A percentile compares a stretch with the other conserved stretches of the same genome.
phyloP scores from a whole-genome alignment of 495 filamentous ascomycete species.

The Rostrohypoxylon terebratum region DNA sequence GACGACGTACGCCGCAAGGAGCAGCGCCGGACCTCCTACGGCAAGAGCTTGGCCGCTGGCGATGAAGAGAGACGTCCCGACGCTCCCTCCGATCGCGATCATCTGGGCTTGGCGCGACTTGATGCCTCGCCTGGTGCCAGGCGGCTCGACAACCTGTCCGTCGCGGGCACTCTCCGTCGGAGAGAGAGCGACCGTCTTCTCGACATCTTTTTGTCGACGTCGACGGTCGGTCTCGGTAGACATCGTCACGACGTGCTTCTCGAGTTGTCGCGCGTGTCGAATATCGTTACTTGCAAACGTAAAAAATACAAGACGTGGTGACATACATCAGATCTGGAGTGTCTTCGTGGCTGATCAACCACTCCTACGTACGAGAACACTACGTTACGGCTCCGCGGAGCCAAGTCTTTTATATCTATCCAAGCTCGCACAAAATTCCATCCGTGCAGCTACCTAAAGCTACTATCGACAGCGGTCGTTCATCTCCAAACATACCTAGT shows the following conservation, averaged over 20 bases:
- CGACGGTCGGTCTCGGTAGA: background rate
- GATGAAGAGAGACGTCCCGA: background rate
- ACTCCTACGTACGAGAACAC: background rate
- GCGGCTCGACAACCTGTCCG: background rate
- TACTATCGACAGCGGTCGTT: background rate
- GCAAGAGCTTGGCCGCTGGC: background rate
- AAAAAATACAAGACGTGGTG: background rate
- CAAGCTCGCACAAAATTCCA: background rate
- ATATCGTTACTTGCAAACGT: background rate
- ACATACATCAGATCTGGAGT: background rate
- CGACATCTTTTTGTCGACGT: background rate
- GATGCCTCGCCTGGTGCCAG: background rate
- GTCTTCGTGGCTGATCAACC: background rate
- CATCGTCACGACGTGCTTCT: background rate
- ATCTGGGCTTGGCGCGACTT: background rate
- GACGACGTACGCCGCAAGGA: background rate
- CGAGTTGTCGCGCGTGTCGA: background rate
- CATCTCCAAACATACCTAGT: background rate
- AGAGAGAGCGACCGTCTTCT: background rate
- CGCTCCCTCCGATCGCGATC: background rate
- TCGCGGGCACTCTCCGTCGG: background rate
- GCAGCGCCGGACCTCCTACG: background rate
- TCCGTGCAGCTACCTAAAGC: background rate
- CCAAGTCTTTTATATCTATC: background rate
- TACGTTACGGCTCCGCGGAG: background rate